These are phyloP conservation scores for Isoetes taiwanensis DNA, from an alignment of 75 land plant species.

Conservation along the genomic window DNA sequence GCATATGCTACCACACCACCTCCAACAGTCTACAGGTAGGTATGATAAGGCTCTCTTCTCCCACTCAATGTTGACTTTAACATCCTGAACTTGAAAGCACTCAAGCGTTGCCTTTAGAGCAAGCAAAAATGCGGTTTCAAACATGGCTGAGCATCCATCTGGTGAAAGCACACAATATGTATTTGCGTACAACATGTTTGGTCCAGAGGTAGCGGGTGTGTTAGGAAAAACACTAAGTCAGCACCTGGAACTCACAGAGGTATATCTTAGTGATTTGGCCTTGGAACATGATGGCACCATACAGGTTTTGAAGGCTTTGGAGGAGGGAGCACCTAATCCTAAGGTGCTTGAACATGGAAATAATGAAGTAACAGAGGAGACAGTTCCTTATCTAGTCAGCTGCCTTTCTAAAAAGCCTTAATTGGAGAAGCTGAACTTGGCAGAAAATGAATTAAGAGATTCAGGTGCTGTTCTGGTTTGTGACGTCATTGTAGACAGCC, in stretches of 20 bases:
- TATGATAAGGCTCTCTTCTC: too few relatives aligned
- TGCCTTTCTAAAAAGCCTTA: constrained; percentile 39
- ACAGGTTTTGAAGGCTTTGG: constrained; percentile 51
- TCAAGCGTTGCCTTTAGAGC: too few relatives aligned
- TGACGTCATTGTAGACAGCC: constrained; percentile 44
- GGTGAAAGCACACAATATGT: too few relatives aligned
- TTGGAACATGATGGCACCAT: constrained; percentile 73
- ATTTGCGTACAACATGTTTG: constrained; percentile 97
- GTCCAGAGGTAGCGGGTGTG: constrained; percentile 50
- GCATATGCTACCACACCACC: too few relatives aligned
- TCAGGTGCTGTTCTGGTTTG: constrained; percentile 59
- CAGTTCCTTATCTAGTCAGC: constrained; percentile 40
- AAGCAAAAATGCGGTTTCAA: too few relatives aligned
- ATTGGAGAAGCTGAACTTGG: constrained; percentile 48
- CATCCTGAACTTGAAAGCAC: too few relatives aligned
- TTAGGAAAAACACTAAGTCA: constrained; percentile 42
- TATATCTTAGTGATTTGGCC: constrained; percentile 47
- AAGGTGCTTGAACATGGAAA: constrained; percentile 78
- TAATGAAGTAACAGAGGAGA: constrained; percentile 60
- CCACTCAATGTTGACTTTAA: too few relatives aligned
- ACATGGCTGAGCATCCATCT: too few relatives aligned
- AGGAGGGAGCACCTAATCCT: constrained; percentile 50
- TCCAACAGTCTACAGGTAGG: too few relatives aligned
- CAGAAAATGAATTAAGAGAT: constrained; percentile 91
- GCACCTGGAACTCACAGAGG: constrained; percentile 31